Base-by-base conservation (phyloP, 179 eudicot species). In the Vitellaria paradoxa region DNA sequence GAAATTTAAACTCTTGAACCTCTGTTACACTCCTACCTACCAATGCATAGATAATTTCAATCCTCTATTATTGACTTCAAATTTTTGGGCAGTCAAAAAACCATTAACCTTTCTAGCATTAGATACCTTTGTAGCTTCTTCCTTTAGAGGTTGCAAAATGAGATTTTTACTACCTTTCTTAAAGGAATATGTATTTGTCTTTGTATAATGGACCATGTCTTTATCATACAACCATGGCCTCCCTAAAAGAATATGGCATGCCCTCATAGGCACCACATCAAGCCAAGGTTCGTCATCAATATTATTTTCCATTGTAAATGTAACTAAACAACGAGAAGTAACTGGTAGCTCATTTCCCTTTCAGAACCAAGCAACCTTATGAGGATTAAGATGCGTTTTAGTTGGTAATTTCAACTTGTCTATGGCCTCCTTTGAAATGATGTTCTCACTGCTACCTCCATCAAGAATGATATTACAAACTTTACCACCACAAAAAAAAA, bases 191-290 rank as follows among this genome's bases (percentile, higher is more conserved):
- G 74, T 55, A 21, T 71, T 26, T 5, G 26, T 3, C 50, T 23
- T 71, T 49, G 74, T 52, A 20, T 9, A 18, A 55, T 49, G 62
- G 14, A 24, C 26, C 42, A 73, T 30, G 13, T 40, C 12, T 15
- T 40, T 23, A 73, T 73, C 76, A 56, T 23, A 73, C 23, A 64
- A 24, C 49, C 78, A 76, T 0, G 64, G 52, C 21, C 61, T 71
- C 7, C n/a, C 78, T 45, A 76, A 50, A 5, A 76, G 26, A 13
- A 65, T 46, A 15, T 76, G 78, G 14, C 15, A 3, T 2, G 20
- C 60, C 52, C 52, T n/a, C 78, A 65, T 76, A 71, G 74, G 21
- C 8, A 18, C 63, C 7, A 59, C 21, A 47, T 60, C 53, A 57
- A 53, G 37, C 13, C 15, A 37, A 24, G 50, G 53, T 18, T 70